Evolutionary conservation across 2,329 filamentous ascomycete species (phyloP), one percentile per base, ranked within the genome.

Genomic region (Fusarium sp.): DNA sequence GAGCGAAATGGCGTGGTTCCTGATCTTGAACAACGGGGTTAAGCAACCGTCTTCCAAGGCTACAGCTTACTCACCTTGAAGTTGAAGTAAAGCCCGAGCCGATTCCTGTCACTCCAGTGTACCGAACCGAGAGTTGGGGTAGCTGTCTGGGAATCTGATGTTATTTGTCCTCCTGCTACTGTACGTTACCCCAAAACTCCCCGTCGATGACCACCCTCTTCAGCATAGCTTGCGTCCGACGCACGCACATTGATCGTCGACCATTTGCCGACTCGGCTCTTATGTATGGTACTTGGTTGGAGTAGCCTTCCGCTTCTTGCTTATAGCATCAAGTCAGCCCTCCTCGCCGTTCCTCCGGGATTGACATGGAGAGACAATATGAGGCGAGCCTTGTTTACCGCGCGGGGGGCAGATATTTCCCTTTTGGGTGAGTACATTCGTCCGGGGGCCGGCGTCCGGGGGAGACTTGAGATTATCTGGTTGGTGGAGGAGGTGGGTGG

Each of bases 311-410:
- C 40, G 37, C 47, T 45, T 40, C 32, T 52, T n/a, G 32, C 47
- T 47, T 14, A 62, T 42, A 37, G 34, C 61, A 56, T 42, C 44
- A 44, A 46, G 27, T 45, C 54, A 42, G 46, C 59, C 49, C 47
- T 53, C 61, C 44, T 62, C 60, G 61, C 71, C 67, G 59, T 73
- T 74, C 55, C 67, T 73, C 67, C 72, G 61, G 65, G 67, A 69
- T 65, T 67, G 42, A 46, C 57, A 67, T 48, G 40, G 52, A 60
- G 18, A 65, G 41, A 44, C 61, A 48, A 37, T 52, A 24, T 37
- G 45, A 63, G 42, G 45, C 49, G 32, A 41, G 24, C 32, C 32
- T 52, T 32, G 49, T 52, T 52, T 27, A 52, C 27, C 24, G 64
- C 62, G 71, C 57, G 63, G 71, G 62, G 70, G 57, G 57, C 27